phyloP scores from a whole-genome alignment of 106 monocot species.

The Iris macrosiphon region DNA sequence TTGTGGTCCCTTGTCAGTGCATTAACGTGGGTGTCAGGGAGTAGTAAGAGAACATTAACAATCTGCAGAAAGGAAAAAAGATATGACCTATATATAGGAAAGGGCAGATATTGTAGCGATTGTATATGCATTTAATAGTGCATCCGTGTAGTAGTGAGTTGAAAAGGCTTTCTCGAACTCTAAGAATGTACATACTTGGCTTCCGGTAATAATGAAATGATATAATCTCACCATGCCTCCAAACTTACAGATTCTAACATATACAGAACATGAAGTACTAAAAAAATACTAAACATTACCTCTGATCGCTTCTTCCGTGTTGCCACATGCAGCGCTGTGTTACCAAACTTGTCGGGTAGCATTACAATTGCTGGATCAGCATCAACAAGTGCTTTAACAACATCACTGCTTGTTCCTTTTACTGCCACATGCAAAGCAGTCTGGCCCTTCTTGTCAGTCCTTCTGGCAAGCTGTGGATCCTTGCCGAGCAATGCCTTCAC shows the following conservation, averaged over 20 bases:
- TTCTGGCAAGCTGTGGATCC: slow-evolving; percentile 52
- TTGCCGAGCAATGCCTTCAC: slow-evolving; percentile 42
- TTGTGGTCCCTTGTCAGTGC: slow-evolving; percentile 31
- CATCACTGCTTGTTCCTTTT: slow-evolving; percentile 47
- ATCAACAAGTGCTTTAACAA: slow-evolving; percentile 51
- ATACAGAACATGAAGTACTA: too few relatives aligned
- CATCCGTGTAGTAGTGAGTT: too few relatives aligned
- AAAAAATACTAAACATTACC: slow-evolving; percentile 48
- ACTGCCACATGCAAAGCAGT: slow-evolving; percentile 76
- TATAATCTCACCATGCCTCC: too few relatives aligned
- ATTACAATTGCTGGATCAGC: slow-evolving; percentile 62
- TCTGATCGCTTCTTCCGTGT: slow-evolving; percentile 64
- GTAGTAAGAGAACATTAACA: slow-evolving; percentile 12
- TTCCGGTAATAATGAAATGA: too few relatives aligned
- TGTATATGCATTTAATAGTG: too few relatives aligned
- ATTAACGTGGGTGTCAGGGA: slow-evolving; percentile 24
- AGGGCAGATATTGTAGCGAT: too few relatives aligned
- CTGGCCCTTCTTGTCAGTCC: slow-evolving; percentile 76
- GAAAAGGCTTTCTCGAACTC: too few relatives aligned
- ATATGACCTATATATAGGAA: too few relatives aligned
- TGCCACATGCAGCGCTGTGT: slow-evolving; percentile 66
- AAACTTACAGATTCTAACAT: too few relatives aligned
- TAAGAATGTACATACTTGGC: too few relatives aligned
- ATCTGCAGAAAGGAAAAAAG: slow-evolving; percentile 12
- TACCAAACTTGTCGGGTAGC: slow-evolving; percentile 56